Percentiles rank a stretch among this genome's conserved stretches.
phyloP scores from a whole-genome alignment of 2,329 filamentous ascomycete species.

The Hypoxylon sp. region DNA sequence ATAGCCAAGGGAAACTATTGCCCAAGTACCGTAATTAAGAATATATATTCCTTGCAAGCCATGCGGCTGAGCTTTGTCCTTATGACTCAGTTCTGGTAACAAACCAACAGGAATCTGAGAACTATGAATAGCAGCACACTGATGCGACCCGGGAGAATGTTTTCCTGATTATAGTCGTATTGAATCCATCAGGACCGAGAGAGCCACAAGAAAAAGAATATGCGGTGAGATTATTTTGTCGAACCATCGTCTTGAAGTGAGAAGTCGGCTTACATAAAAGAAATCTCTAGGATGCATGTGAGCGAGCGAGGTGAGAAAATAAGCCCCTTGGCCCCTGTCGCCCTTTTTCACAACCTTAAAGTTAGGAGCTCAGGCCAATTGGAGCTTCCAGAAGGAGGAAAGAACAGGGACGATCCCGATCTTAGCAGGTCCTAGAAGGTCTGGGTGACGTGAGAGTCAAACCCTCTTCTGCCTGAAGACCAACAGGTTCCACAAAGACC shows the following conservation, averaged over 20 bases:
- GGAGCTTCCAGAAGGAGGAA: constrained; percentile 47
- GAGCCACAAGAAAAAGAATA: constrained; percentile 18
- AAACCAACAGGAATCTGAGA: not conserved
- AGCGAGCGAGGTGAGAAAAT: constrained; percentile 37
- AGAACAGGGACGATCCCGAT: constrained; percentile 39
- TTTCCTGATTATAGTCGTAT: not conserved
- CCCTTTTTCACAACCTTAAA: constrained; percentile 16
- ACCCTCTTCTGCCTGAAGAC: constrained; percentile 33
- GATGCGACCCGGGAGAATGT: not conserved
- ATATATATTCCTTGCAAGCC: constrained; percentile 12
- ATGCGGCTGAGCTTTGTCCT: constrained; percentile 2
- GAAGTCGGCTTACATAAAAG: constrained; percentile 31
- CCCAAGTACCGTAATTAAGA: constrained; percentile 7
- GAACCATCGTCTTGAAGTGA: not conserved
- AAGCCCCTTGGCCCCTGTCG: constrained; percentile 32
- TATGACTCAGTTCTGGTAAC: constrained; percentile 22
- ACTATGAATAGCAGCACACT: not conserved
- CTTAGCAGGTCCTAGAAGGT: constrained; percentile 20
- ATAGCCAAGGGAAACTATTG: constrained; percentile 3
- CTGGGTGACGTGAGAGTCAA: constrained; percentile 36
- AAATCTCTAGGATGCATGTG: constrained; percentile 14
- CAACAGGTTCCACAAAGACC: constrained; percentile 36
- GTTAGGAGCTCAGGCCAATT: constrained; percentile 43
- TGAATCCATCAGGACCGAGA: not conserved
- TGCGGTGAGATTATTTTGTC: constrained; percentile 37